Base-by-base conservation (phyloP, 2,329 filamentous ascomycete genomes). In the Colletotrichum gigasporum region DNA sequence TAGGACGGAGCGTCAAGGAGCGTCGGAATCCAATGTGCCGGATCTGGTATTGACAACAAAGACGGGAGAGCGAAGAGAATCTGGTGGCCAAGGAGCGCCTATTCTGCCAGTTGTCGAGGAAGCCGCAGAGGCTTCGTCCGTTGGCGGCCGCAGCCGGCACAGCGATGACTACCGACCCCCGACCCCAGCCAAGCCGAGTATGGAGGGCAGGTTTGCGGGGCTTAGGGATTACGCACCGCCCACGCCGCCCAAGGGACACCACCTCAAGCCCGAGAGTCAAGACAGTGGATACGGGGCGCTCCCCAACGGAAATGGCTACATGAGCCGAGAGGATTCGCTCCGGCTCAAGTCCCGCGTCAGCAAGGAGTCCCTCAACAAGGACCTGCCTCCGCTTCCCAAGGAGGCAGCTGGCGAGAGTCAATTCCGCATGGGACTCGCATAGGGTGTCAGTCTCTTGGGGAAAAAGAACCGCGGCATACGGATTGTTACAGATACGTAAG, bases 51-150 rank as follows among this genome's bases (percentile, higher is more conserved):
- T 94, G 20, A 80, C 80, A 1, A 72, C 69, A 1, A 67, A 71
- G 5, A 47, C 69, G 18, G 52, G 71, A 2, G 74, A 87, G 80
- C 62, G 83, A 82, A 68, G 85, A 80, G 73, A 91, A 82, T 77
- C 85, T 80, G 20, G 85, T 80, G 57, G 58, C 22, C 72, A 83
- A 82, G 90, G 70, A 74, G 88, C 75, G 72, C 74, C 74, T 72
- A 85, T 79, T 1, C 80, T 98, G 2, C 95, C 95, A 0, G 90
- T 97, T 9, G 94, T 98, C 6, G 92, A 97, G 69, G 95, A 98
- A 78, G 91, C 89, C n/a, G 91, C 89, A 5, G 95, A 97, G 76
- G 90, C 84, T 9, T 87, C 84, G 7, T 92, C 90, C 64, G 84
- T 88, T 22, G 87, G 88, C 2, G 86, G 84, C 28, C 84, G 84